Base-by-base conservation (phyloP, 208 protist genomes). In the Trypanosoma grayi region DNA sequence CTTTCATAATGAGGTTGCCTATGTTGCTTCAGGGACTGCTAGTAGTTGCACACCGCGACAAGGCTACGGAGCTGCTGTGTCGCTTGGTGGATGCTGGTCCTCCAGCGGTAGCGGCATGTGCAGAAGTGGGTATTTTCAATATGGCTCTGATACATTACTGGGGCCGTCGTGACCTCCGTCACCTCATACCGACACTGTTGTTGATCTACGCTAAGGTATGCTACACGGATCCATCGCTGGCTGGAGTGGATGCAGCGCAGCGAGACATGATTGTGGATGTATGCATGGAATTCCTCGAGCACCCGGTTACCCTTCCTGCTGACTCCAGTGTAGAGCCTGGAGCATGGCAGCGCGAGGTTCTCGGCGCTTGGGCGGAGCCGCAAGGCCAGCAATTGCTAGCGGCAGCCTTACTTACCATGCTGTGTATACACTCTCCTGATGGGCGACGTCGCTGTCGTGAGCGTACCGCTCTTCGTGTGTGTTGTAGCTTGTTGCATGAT, bases 131-230 rank as follows among this genome's bases (percentile, higher is more conserved):
- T 63, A 65, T 95, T 39, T 93, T 83, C 62, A 73, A 79, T 36
- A 66, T 90, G 44, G 83, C 85, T 20, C 62, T 95, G 10, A 70
- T 82, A 31, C 81, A 78, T 36, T 92, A 86, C 60, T 95, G 89
- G 89, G 74, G 13, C 18, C 80, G 89, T n/a, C 43, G 53, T 3
- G 79, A 94, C 56, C 60, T 94, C 47, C 75, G 72, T 44, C 80
- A 83, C 60, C 61, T 94, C 20, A 68, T 94, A 74, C 89, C 89
- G 11, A 50, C 89, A n/a, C 71, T 82, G 4, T 68, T 95, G 20
- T 95, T 95, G 57, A 86, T 95, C 57, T 91, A 85, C 60, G 66
- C 73, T 44, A 95, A 95, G 73, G 84, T 71, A 40, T 87, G 77
- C 67, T 92, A 93, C 73, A 81, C 78, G 0, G 89, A 95, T 54